Base-by-base conservation (phyloP, 129 eudicot species). In the Smallanthus sonchifolius region DNA sequence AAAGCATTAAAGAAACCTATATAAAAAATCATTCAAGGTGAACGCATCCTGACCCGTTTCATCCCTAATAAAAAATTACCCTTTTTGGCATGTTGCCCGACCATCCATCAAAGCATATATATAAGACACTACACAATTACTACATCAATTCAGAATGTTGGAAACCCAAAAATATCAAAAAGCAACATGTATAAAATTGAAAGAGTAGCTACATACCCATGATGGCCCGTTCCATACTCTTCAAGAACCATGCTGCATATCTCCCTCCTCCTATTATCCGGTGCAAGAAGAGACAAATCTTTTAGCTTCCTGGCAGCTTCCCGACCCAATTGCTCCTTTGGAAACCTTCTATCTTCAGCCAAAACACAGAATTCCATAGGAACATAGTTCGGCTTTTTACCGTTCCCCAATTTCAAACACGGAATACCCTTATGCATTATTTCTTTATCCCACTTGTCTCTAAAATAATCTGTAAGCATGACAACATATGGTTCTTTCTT, bases 301-400 rank as follows among this genome's bases (percentile, higher is more conserved):
- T 83, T 86, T 7, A 88, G 72, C 13, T 30, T 11, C 34, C 37
- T 42, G 2, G 83, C 86, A 38, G 72, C 61, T 6, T 83, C 68
- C 32, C 6, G 39, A 24, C 84, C 83, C 77, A 88, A 36, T 14
- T 79, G 39, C 82, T 88, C 97, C 69, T 86, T 86, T 0, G 89
- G 92, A 40, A 52, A 88, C 75, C 87, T 75, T 79, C 78, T 82
- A 17, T 91, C 96, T 62, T 81, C 91, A 28, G 85, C 87, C 80
- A 92, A 73, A 10, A 70, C 69, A 73, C 97, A 91, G 4, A 86
- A 87, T 42, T 91, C 97, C 77, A 91, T 51, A 0, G 97, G 92
- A 5, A 92, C 86, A 52, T 78, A 69, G 42, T 88, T 91, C 0
- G 60, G 65, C 42, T 62, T 87, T n/a, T 72, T 78, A 10, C 35